These are phyloP conservation scores for Xylariales sp. DNA, from an alignment of 2,329 filamentous ascomycete species.

Conservation along the genomic window DNA sequence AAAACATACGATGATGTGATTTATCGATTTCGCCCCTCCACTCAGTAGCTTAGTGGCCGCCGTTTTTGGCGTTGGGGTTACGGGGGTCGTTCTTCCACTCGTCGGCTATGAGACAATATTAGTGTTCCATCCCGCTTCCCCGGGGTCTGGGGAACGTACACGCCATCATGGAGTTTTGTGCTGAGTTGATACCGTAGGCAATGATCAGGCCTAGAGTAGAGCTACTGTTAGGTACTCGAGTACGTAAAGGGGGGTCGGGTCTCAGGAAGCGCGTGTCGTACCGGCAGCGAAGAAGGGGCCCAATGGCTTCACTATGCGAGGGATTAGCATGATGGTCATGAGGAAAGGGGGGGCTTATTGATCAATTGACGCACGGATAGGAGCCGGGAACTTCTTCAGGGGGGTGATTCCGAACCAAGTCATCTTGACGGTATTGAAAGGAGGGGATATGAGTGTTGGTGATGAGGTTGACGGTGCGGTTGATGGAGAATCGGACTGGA, in stretches of 20 bases:
- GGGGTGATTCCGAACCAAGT: conserved; percentile 74
- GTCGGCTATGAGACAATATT: conserved; percentile 69
- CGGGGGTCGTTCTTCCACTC: conserved; percentile 98
- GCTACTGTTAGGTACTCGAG: conserved; percentile 21
- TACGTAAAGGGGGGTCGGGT: not conserved
- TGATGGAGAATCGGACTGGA: conserved; percentile 24
- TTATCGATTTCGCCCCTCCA: conserved; percentile 33
- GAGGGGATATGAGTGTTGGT: conserved; percentile 49
- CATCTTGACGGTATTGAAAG: conserved; percentile 68
- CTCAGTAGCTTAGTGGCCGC: conserved; percentile 55
- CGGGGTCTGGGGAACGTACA: conserved; percentile 63
- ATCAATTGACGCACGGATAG: conserved; percentile 74
- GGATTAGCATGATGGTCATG: conserved; percentile 45
- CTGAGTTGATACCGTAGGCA: conserved; percentile 90
- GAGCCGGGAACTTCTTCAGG: conserved; percentile 83
- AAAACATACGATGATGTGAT: conserved; percentile 35
- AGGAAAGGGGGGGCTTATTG: conserved; percentile 16
- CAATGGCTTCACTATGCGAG: conserved; percentile 81
- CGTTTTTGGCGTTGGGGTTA: conserved; percentile 73
- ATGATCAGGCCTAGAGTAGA: conserved; percentile 79
- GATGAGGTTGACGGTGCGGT: conserved; percentile 48
- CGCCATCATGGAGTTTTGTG: conserved; percentile 79
- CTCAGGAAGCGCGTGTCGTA: conserved; percentile 63
- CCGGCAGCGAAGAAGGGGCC: conserved; percentile 94
- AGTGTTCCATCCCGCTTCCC: conserved; percentile 21